A percentile compares a stretch with the other conserved stretches of the same genome.
These are phyloP conservation scores for Apiotrichum domesticum DNA, from an alignment of 1,284 basidiomycete genomes.

Conservation along the genomic window DNA sequence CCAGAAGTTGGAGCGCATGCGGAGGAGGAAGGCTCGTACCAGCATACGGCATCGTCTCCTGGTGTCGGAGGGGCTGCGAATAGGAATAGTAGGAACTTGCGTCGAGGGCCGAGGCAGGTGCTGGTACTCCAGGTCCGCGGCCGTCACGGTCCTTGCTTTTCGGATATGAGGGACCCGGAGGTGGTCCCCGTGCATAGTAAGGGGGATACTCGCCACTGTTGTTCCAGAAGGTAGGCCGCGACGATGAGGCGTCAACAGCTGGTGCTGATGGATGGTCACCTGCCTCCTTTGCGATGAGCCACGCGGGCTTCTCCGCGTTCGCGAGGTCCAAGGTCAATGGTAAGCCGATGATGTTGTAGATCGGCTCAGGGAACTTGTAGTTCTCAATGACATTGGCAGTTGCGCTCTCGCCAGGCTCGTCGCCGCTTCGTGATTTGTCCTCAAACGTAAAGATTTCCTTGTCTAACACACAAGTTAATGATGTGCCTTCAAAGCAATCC, in stretches of 20 bases:
- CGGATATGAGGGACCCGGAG: too few species aligned
- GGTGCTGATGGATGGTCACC: slow-evolving; percentile 1
- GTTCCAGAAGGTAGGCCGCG: slow-evolving; percentile 8
- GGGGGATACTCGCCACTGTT: slow-evolving; percentile 8
- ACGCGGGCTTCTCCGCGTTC: slow-evolving; percentile 15
- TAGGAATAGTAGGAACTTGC: slow-evolving; percentile 5
- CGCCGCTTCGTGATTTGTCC: slow-evolving; percentile 17
- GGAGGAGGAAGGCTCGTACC: neutral
- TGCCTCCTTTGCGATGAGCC: slow-evolving; percentile 12
- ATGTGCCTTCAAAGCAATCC: too few species aligned
- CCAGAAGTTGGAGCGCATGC: slow-evolving; percentile 1
- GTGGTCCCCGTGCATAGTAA: slow-evolving; percentile 3
- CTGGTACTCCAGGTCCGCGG: too few species aligned
- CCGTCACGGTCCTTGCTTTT: too few species aligned
- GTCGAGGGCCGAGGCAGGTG: neutral
- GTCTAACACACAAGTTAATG: slow-evolving; percentile 1
- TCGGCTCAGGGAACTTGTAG: slow-evolving; percentile 16
- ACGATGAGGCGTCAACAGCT: slow-evolving; percentile 4
- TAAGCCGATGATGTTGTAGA: slow-evolving; percentile 16
- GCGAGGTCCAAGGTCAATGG: slow-evolving; percentile 14
- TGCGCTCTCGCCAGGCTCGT: slow-evolving; percentile 15
- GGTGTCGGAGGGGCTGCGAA: neutral
- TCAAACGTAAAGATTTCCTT: slow-evolving; percentile 24
- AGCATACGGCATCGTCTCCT: neutral
- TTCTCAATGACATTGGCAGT: slow-evolving; percentile 21